phyloP scores from a whole-genome alignment of 2,329 filamentous ascomycete species.

The Microascus cirrosus region DNA sequence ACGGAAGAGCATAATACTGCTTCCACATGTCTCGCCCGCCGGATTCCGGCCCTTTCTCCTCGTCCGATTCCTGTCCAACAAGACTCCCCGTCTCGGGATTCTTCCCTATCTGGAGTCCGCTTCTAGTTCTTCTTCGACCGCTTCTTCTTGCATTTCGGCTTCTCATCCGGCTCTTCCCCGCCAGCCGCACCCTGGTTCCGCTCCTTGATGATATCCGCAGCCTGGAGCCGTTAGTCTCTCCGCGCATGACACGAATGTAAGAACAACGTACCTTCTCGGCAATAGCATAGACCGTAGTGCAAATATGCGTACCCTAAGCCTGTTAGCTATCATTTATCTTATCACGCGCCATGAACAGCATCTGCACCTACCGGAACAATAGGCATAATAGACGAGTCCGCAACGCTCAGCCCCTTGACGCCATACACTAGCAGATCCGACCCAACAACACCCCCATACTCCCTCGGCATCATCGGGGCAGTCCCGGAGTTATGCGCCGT shows the following conservation, averaged over 20 bases:
- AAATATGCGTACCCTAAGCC: constrained; percentile 8
- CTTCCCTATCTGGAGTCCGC: too few species aligned
- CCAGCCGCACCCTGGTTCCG: neutral
- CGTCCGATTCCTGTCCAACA: neutral
- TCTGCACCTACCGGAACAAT: constrained; percentile 7
- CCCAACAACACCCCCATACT: constrained; percentile 7
- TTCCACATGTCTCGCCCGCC: too few species aligned
- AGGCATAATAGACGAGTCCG: constrained; percentile 10
- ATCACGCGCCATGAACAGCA: neutral
- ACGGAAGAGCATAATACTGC: too few species aligned
- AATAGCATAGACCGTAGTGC: constrained; percentile 9
- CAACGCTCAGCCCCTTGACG: constrained; percentile 10
- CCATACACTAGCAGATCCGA: constrained; percentile 9
- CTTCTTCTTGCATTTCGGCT: neutral
- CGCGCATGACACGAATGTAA: neutral
- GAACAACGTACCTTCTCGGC: constrained; percentile 8
- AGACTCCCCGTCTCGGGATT: neutral
- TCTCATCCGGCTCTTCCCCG: neutral
- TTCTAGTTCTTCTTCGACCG: neutral
- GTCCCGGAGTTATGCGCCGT: constrained; percentile 10
- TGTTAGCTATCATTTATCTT: neutral
- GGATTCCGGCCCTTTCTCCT: too few species aligned
- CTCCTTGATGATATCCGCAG: constrained; percentile 10
- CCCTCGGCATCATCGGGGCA: constrained; percentile 10
- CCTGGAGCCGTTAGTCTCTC: constrained; percentile 1